Percentiles rank a stretch among this genome's conserved stretches.
phyloP scores from a whole-genome alignment of 1,284 basidiomycete species.

The Cryptococcus floricola region DNA sequence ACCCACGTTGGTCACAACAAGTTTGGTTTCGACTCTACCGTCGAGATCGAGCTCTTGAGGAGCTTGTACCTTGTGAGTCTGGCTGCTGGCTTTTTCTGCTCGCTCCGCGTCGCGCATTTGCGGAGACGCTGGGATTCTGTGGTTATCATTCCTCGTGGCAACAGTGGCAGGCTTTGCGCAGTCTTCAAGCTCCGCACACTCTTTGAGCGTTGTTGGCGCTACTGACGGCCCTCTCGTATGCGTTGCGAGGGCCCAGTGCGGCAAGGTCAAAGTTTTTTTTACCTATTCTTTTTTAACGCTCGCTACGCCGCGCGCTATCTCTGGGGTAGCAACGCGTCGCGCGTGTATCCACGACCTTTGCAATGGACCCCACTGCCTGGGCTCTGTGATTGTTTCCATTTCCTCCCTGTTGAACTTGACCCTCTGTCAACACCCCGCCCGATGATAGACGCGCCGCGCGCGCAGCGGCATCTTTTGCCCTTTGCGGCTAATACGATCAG shows the following conservation, averaged over 20 bases:
- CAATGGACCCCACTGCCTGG: no score
- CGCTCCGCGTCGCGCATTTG: neutral
- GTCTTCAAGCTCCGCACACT: neutral
- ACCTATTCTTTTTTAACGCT: no score
- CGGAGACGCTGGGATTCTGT: neutral
- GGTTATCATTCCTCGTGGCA: neutral
- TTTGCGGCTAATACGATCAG: neutral
- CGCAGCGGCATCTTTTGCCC: neutral
- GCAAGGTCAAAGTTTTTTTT: no score
- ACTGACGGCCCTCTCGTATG: neutral
- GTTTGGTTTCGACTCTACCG: slow-evolving; percentile 83
- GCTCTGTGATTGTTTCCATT: no score
- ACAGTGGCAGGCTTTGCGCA: neutral
- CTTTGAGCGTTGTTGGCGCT: neutral
- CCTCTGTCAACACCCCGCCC: no score
- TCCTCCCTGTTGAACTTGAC: no score
- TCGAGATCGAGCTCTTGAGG: slow-evolving; percentile 71
- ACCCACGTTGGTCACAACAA: slow-evolving; percentile 68
- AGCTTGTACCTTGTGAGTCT: slow-evolving; percentile 76
- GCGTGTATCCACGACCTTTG: no score
- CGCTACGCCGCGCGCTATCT: no score
- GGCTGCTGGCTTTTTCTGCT: neutral
- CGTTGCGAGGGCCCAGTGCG: no score
- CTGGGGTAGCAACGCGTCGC: no score
- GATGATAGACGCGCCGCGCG: no score